Percentiles rank a stretch among this genome's conserved stretches.
phyloP scores from a whole-genome alignment of 2,329 filamentous ascomycete species.

The Penicillium digitatum region DNA sequence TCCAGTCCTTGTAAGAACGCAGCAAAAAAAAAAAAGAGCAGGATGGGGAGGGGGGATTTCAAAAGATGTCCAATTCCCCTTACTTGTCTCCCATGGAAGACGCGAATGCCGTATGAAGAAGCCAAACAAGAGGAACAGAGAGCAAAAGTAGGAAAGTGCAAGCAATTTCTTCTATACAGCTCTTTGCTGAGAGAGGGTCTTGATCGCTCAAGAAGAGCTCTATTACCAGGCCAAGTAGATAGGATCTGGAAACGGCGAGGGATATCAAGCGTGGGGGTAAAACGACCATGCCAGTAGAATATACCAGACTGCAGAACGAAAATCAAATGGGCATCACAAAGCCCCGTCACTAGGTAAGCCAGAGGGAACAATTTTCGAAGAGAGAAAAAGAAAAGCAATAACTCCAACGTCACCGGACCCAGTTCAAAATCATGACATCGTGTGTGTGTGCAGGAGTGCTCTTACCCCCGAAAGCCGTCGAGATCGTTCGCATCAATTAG shows the following conservation, averaged over 20 bases:
- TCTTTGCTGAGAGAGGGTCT: constrained; percentile 11
- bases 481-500: constrained; percentile 30
- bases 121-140: constrained; percentile 5
- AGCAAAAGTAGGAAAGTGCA: not conserved
- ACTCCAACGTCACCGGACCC: constrained; percentile 23
- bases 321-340: not conserved
- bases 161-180: constrained; percentile 16
- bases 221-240: constrained; percentile 15
- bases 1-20: constrained; percentile 17
- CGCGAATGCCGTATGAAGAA: constrained; percentile 3
- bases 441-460: constrained; percentile 19
- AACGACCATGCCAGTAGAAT: constrained; percentile 1
- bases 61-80: constrained; percentile 4
- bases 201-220: constrained; percentile 17
- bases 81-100: not conserved
- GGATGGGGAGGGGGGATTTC: not conserved
- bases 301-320: not conserved
- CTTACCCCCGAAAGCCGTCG: constrained; percentile 22
- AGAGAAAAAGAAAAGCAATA: constrained; percentile 13
- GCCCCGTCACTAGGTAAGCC: not conserved
- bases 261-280: constrained; percentile 22
- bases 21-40: constrained; percentile 10
- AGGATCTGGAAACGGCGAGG: constrained; percentile 14
- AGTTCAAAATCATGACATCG: constrained; percentile 26
- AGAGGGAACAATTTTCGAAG: constrained; percentile 9